Percentiles rank a stretch among this genome's conserved stretches.
These are phyloP conservation scores for Cadophora sp. DNA, from an alignment of 2,329 filamentous ascomycete genomes.

Conservation along the genomic window DNA sequence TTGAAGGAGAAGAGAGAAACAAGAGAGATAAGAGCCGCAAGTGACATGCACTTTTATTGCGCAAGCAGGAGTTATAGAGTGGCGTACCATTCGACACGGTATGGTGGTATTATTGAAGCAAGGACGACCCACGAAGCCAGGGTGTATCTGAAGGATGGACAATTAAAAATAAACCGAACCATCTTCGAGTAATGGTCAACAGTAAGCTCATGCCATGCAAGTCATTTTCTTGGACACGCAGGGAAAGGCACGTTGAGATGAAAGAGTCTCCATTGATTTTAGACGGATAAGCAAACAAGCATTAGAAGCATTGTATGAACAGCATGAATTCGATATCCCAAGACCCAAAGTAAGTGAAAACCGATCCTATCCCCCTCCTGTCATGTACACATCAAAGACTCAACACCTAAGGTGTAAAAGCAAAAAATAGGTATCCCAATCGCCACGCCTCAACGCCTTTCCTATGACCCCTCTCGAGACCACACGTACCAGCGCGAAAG, in stretches of 20 bases:
- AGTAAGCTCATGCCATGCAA: neutral
- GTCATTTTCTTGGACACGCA: neutral
- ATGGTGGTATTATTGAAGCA: neutral
- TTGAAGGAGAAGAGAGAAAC: neutral
- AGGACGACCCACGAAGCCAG: neutral
- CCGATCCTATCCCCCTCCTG: neutral
- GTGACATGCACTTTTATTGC: neutral
- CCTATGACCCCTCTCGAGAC: slow-evolving; percentile 37
- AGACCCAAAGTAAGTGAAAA: slow-evolving; percentile 16
- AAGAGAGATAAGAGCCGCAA: neutral
- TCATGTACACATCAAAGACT: slow-evolving; percentile 21
- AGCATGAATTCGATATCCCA: slow-evolving; percentile 25
- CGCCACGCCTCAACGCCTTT: slow-evolving; percentile 41
- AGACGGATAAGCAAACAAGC: neutral
- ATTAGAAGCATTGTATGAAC: slow-evolving; percentile 19
- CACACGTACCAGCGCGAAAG: slow-evolving; percentile 41
- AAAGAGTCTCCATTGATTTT: neutral
- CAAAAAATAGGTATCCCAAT: slow-evolving; percentile 37
- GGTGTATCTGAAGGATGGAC: too few species aligned
- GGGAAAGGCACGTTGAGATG: neutral
- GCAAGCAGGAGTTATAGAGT: neutral
- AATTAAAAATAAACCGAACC: too few species aligned
- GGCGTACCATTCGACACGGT: neutral
- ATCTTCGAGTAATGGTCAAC: neutral
- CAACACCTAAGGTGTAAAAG: slow-evolving; percentile 17